phyloP scores from a whole-genome alignment of 345 rosid genomes.

The Eutrema heterophyllum region DNA sequence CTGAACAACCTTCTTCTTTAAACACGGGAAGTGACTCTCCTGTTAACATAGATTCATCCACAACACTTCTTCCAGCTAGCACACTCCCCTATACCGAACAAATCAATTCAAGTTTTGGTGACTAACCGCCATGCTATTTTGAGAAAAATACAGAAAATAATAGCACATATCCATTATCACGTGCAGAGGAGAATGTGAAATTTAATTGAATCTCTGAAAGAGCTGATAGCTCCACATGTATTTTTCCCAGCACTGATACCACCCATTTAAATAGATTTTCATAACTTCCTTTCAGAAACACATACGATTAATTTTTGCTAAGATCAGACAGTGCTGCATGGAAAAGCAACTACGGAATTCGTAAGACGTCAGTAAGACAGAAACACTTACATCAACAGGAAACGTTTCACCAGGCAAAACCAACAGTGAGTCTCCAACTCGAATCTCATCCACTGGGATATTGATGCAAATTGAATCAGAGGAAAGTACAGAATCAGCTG shows the following conservation, averaged over 20 bases:
- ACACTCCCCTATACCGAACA: constrained; percentile 60
- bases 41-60: constrained; percentile 96
- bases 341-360: constrained; percentile 6
- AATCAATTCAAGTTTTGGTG: constrained; percentile 9
- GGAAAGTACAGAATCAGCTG: constrained; percentile 60
- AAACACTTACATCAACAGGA: constrained; percentile 82
- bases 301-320: background rate
- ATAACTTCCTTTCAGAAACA: background rate
- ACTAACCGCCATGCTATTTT: background rate
- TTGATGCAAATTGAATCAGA: constrained; percentile 77
- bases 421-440: constrained; percentile 79
- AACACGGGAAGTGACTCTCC: constrained; percentile 94
- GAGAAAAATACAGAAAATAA: background rate
- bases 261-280: background rate
- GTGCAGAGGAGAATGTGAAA: background rate
- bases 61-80: constrained; percentile 91
- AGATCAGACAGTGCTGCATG: background rate
- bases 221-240: background rate
- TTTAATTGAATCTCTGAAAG: constrained; percentile 3
- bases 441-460: constrained; percentile 82
- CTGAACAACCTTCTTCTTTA: constrained; percentile 66
- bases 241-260: background rate
- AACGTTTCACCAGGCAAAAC: constrained; percentile 94
- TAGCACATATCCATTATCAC: background rate
- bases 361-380: constrained; percentile 1